A percentile compares a stretch with the other conserved stretches of the same genome.
Conservation (phyloP, 2,329 filamentous ascomycete genomes). For the Zymoseptoria passerinii region DNA sequence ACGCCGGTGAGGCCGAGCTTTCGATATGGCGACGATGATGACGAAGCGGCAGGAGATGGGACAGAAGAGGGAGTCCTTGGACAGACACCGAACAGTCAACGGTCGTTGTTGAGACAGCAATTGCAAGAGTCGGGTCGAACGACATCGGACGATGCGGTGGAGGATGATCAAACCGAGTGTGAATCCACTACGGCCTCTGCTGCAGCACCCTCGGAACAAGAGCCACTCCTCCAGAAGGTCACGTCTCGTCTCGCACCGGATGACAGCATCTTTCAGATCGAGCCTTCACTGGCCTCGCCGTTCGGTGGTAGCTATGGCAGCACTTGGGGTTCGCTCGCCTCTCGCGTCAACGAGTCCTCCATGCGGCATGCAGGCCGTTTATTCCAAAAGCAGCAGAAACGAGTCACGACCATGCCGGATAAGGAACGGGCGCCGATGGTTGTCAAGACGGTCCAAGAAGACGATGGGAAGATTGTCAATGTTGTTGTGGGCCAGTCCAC, state of each 20-base stretch:
- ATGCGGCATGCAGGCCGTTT: conserved; percentile 48
- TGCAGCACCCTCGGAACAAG: conserved; percentile 16
- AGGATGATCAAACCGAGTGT: conserved; percentile 25
- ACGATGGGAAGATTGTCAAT: conserved; percentile 73
- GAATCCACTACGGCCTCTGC: conserved; percentile 13
- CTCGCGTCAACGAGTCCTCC: conserved; percentile 49
- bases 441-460: conserved; percentile 80
- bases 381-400: conserved; percentile 40
- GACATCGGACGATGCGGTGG: conserved; percentile 15
- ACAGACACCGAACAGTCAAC: conserved; percentile 25
- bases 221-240: conserved; percentile 20
- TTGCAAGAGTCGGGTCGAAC: conserved; percentile 23
- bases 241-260: conserved; percentile 24
- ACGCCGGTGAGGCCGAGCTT: conserved; percentile 72
- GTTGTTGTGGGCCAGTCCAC: conserved; percentile 91
- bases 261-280: conserved; percentile 41
- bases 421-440: conserved; percentile 60
- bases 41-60: conserved; percentile 45
- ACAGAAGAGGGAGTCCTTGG: conserved; percentile 32
- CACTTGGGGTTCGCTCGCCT: conserved; percentile 52
- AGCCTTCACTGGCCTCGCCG: conserved; percentile 54
- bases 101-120: conserved; percentile 23
- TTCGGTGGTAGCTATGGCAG: conserved; percentile 64
- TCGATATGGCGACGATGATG: conserved; percentile 40
- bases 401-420: conserved; percentile 36